A percentile compares a stretch with the other conserved stretches of the same genome.
Conservation (phyloP, 2,329 filamentous ascomycete species). For the Penicillium sp. region DNA sequence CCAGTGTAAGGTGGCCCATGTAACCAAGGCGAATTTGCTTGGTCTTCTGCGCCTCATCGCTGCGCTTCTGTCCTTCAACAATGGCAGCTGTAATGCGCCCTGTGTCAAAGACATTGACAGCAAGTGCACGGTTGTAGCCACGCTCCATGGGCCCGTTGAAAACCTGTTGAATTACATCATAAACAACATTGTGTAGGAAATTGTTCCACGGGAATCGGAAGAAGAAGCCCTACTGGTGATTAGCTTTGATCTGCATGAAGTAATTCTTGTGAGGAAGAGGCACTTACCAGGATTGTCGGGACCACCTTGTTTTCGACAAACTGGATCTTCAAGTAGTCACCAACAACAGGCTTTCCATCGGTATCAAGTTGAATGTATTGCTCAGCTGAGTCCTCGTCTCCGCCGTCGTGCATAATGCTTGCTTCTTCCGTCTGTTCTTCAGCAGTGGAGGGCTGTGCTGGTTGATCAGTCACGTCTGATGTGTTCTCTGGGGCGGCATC, state of each 20-base stretch:
- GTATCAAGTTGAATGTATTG: constrained; percentile 59
- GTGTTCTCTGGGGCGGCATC: constrained; percentile 24
- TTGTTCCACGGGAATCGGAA: constrained; percentile 99
- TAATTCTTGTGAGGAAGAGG: neutral
- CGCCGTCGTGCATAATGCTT: constrained; percentile 21
- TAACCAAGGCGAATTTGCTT: constrained; percentile 92
- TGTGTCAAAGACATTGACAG: constrained; percentile 88
- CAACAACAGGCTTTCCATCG: constrained; percentile 77
- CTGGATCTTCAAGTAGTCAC: constrained; percentile 91
- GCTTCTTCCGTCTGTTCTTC: constrained; percentile 21
- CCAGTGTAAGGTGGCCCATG: constrained; percentile 96
- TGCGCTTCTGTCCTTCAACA: constrained; percentile 83
- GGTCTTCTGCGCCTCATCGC: constrained; percentile 80
- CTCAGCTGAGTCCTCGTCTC: constrained; percentile 27
- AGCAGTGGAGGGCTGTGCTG: constrained; percentile 15
- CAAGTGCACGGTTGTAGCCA: constrained; percentile 85
- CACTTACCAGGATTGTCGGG: constrained; percentile 85
- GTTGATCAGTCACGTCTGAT: constrained; percentile 21
- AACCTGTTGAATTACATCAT: constrained; percentile 97
- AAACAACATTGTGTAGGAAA: constrained; percentile 98
- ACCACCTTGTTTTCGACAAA: constrained; percentile 95
- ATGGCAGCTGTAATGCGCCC: constrained; percentile 90
- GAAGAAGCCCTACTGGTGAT: constrained; percentile 75
- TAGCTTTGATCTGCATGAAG: constrained; percentile 5
- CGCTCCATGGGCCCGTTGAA: constrained; percentile 98